Evolutionary conservation across 2,329 filamentous ascomycete species (phyloP), one percentile per base, ranked within the genome.

Genomic region (Calonectria fujianensis): DNA sequence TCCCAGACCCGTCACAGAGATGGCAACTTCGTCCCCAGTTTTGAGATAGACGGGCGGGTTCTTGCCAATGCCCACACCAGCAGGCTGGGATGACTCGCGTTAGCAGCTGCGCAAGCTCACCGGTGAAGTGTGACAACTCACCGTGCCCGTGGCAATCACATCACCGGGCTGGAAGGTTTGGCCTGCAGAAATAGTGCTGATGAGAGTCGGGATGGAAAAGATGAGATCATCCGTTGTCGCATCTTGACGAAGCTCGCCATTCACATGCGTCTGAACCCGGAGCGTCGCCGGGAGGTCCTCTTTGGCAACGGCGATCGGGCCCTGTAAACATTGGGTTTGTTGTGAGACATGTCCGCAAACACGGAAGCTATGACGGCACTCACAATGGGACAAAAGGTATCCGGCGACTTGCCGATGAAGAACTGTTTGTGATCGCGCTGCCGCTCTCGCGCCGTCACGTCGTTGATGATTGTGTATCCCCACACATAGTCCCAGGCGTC

Each of bases 341-440:
- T 27, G 48, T 64, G 57, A 27, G 45, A 64, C 51, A 57, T 41
- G 57, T 39, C 35, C 4, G 24, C 37, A 16, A 41, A n/a, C 14
- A 41, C 7, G 6, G 41, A 8, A 45, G 45, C 57, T 63, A 50
- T 54, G 45, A 24, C 18, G 27, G 13, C 11, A 70, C 69, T 64
- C 41, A 70, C 69, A 24, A 70, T 70, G 32, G 89, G 89, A 74
- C 89, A 91, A 75, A 88, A 91, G 0, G 89, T 90, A 78, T 91
- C 89, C 0, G 86, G 82, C 0, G 87, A 90, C 79, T 91, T 91
- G 11, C 90, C 90, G 64, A 92, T 87, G 70, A 88, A 91, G 79
- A 91, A 92, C 75, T 92, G 90, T 79, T 91, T 91, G 73, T 92
- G 90, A 74, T 91, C 88, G 18, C 88, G 82, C 81, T 91, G 89